phyloP scores from a whole-genome alignment of 2,329 filamentous ascomycete species.

The Beauveria caledonica region DNA sequence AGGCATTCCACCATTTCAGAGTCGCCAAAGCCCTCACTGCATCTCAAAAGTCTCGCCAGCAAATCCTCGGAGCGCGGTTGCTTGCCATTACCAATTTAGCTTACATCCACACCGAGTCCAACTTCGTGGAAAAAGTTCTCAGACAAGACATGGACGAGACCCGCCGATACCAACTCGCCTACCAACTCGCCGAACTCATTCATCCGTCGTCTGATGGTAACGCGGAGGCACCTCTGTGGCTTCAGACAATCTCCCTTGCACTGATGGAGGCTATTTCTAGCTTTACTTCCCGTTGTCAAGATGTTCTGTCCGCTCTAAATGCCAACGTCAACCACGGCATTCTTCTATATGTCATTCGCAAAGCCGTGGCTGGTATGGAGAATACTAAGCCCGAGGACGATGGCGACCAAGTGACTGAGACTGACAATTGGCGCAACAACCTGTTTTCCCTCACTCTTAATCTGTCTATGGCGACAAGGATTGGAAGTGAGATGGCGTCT shows the following conservation, averaged over 20 bases:
- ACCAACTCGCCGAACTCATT: slow-evolving; percentile 86
- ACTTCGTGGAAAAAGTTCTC: slow-evolving; percentile 80
- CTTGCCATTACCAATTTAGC: slow-evolving; percentile 85
- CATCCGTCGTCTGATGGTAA: slow-evolving; percentile 70
- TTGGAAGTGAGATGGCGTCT: slow-evolving; percentile 75
- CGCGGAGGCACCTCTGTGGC: slow-evolving; percentile 58
- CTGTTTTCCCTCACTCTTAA: slow-evolving; percentile 82
- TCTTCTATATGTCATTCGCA: slow-evolving; percentile 84
- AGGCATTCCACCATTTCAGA: slow-evolving; percentile 74
- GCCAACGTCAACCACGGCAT: slow-evolving; percentile 96
- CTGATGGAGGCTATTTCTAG: slow-evolving; percentile 79
- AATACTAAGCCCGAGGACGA: slow-evolving; percentile 43
- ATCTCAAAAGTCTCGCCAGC: slow-evolving; percentile 58
- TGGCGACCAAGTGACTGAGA: slow-evolving; percentile 53
- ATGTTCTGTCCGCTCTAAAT: slow-evolving; percentile 84
- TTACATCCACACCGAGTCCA: slow-evolving; percentile 74
- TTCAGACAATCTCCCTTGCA: slow-evolving; percentile 75
- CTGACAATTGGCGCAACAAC: slow-evolving; percentile 84
- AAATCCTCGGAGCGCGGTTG: slow-evolving; percentile 71
- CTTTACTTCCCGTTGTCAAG: slow-evolving; percentile 65
- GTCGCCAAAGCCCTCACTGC: slow-evolving; percentile 71
- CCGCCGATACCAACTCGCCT: slow-evolving; percentile 77
- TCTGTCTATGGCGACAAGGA: slow-evolving; percentile 65
- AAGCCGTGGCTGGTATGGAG: slow-evolving; percentile 76
- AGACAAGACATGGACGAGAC: slow-evolving; percentile 86